Percentiles rank a stretch among this genome's conserved stretches.
phyloP scores from a whole-genome alignment of 2,329 filamentous ascomycete species.

The Colletotrichum camelliae region DNA sequence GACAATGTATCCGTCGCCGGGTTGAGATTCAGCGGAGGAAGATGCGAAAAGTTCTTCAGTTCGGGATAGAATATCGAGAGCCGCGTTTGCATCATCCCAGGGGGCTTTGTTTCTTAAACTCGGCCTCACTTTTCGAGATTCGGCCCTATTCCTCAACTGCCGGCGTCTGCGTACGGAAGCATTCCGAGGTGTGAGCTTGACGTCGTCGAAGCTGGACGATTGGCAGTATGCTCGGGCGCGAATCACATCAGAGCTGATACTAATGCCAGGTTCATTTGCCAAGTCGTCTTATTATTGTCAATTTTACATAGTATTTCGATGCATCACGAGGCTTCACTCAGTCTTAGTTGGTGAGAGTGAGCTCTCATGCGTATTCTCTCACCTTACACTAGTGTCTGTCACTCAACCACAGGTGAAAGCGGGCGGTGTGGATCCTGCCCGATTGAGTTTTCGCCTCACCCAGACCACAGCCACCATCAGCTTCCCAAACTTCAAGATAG shows the following conservation, averaged over 20 bases:
- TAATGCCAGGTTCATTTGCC: background rate
- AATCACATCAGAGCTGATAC: background rate
- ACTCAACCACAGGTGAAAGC: background rate
- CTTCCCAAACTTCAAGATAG: background rate
- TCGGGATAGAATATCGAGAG: background rate
- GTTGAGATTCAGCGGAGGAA: slow-evolving; percentile 17
- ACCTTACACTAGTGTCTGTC: background rate
- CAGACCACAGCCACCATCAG: background rate
- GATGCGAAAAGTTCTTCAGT: slow-evolving; percentile 3
- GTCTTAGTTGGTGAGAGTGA: background rate
- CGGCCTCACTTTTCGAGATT: background rate
- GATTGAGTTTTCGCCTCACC: slow-evolving; percentile 21
- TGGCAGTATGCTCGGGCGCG: background rate
- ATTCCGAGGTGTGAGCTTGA: background rate
- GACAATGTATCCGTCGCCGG: slow-evolving; percentile 7
- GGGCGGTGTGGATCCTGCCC: slow-evolving; percentile 15
- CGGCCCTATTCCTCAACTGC: background rate
- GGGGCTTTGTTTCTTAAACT: background rate
- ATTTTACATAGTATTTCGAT: background rate
- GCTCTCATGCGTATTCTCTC: background rate
- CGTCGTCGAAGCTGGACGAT: background rate
- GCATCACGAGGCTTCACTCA: background rate
- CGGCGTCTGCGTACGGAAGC: background rate
- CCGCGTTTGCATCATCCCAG: background rate
- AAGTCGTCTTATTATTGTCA: background rate